These are phyloP conservation scores for Lentinula sp. DNA, from an alignment of 768 basidiomycete genomes.

Conservation along the genomic window DNA sequence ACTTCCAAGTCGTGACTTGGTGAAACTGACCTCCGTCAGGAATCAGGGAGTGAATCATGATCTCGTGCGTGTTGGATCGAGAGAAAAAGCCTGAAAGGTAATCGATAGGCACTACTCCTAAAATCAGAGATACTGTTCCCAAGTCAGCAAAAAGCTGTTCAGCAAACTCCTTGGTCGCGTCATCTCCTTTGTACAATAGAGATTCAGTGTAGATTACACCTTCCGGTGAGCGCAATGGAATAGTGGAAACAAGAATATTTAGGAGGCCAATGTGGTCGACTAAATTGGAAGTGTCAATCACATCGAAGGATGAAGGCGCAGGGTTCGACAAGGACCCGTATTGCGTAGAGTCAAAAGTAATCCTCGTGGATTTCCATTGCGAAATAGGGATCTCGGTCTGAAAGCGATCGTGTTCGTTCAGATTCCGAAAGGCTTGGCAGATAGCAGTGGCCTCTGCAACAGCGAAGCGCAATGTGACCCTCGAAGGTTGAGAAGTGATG, in stretches of 20 bases:
- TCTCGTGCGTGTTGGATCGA: conserved; percentile 34
- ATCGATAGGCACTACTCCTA: conserved; percentile 35
- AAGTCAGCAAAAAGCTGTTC: conserved; percentile 31
- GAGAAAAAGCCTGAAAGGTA: conserved; percentile 34
- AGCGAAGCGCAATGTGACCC: conserved; percentile 14
- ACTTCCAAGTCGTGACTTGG: conserved; percentile 33
- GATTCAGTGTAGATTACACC: conserved; percentile 37
- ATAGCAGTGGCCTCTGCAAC: conserved; percentile 23
- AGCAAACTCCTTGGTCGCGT: conserved; percentile 24
- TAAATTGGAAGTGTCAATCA: conserved; percentile 36
- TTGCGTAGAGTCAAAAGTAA: conserved; percentile 22
- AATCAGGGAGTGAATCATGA: conserved; percentile 12
- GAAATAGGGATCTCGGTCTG: conserved; percentile 14
- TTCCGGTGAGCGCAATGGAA: conserved; percentile 18
- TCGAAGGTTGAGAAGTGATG: conserved; percentile 6
- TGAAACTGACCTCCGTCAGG: conserved; percentile 21
- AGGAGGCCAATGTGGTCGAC: conserved; percentile 30
- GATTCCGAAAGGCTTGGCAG: conserved; percentile 17
- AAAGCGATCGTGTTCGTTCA: conserved; percentile 3
- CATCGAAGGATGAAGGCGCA: conserved; percentile 27
- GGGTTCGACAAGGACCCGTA: conserved; percentile 9
- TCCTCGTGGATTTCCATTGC: conserved; percentile 18
- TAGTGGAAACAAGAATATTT: conserved; percentile 26
- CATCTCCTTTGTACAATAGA: conserved; percentile 22
- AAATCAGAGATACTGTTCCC: conserved; percentile 30